Evolutionary conservation across 2,329 filamentous ascomycete species (phyloP), one percentile per base, ranked within the genome.

Genomic region (Trichoderma pleuroti): DNA sequence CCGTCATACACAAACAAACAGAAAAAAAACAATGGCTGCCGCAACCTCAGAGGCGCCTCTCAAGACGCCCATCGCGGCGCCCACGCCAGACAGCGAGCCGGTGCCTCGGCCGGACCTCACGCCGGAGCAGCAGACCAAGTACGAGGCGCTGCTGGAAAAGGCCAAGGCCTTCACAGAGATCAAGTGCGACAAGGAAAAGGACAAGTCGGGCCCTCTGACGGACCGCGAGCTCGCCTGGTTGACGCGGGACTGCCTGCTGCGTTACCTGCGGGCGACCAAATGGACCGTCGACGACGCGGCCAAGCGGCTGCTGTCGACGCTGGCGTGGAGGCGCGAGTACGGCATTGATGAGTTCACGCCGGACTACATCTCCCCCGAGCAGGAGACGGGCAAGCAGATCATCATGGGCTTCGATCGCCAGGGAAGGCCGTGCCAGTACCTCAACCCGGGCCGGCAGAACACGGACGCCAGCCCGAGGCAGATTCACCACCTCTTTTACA

Each of bases 331-430:
- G 60, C 88, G 95, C 70, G 94, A 97, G 78, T 99, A 97, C 78
- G 94, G 93, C 61, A 86, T 97, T 70, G 88, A 92, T 72, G 90
- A 87, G 67, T 88, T 94, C 77, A 94, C 93, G 0, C 86, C 92
- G 11, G 94, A 98, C 10, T 92, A 97, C 82, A 95, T 98, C 77
- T 93, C 92, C 1, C 90, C 92, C 14, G 96, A 99, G 84, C 97
- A 98, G 80, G 94, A 95, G 83, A 98, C 95, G 11, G 96, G 96
- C 75, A 99, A 99, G 85, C 95, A 98, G 81, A 86, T 97, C 71
- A 86, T 97, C 71, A 81, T 96, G 24, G 96, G 96, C 54, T 99
- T 90, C 81, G 96, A 99, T 83, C 92, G 91, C 71, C 85, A 93
- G 72, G 92, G 87, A 63, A 87, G 95, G n/a, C 93, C 94, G 2